Evolutionary conservation across 768 basidiomycete genomes (phyloP).

Genomic region (Cystobasidium tubakii): DNA sequence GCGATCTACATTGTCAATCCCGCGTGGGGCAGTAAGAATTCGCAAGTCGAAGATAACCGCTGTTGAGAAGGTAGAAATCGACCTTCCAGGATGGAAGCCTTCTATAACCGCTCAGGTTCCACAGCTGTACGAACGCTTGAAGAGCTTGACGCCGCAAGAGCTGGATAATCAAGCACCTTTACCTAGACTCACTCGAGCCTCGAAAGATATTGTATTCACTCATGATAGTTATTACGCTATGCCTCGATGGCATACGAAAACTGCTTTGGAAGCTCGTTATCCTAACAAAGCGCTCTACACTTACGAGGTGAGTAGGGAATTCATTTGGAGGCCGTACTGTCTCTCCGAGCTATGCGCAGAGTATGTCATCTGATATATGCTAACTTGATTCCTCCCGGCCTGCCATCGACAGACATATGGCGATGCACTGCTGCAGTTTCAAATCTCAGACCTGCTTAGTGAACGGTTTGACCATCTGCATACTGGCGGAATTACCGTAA

Average conservation of each 20-base stretch:
- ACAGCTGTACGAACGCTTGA: not conserved
- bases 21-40: not conserved
- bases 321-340: no score
- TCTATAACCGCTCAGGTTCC: not conserved
- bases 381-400: no score
- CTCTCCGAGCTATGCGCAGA: no score
- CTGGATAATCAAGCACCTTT: not conserved
- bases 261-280: not conserved
- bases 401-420: constrained; percentile 22
- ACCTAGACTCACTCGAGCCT: not conserved
- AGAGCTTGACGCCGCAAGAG: not conserved
- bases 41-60: not conserved
- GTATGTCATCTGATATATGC: no score
- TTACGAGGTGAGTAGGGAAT: not conserved
- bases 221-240: not conserved
- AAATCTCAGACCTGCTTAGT: not conserved
- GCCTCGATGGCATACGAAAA: not conserved
- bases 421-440: not conserved
- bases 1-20: not conserved
- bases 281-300: not conserved
- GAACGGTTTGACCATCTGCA: not conserved
- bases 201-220: not conserved
- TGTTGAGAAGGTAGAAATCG: not conserved
- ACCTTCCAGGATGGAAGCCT: not conserved
- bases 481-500: constrained; percentile 15